These are phyloP conservation scores for Blastocystis sp. DNA, from an alignment of 352 stramenopile genomes.

Conservation along the genomic window DNA sequence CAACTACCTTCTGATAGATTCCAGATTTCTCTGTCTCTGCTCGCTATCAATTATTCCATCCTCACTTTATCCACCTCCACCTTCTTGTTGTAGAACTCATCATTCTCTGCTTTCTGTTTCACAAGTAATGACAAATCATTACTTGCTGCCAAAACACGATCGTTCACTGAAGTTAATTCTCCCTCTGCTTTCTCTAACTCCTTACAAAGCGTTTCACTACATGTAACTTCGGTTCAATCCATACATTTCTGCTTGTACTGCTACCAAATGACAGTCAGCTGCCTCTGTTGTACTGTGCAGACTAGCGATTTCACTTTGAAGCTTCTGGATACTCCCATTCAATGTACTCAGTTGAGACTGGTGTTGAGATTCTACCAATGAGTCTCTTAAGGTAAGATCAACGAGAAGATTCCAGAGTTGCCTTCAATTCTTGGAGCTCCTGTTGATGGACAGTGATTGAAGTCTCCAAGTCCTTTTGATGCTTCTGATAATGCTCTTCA, in stretches of 20 bases:
- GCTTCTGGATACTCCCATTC: too few relatives aligned
- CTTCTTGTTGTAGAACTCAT: neutral
- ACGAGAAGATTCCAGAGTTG: too few relatives aligned
- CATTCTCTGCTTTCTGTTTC: constrained; percentile 7
- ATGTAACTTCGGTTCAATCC: neutral
- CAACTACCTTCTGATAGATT: neutral
- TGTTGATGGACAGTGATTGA: too few relatives aligned
- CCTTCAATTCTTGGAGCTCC: too few relatives aligned
- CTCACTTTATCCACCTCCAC: neutral
- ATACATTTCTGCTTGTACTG: neutral
- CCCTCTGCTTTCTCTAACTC: neutral
- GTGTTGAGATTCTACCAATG: too few relatives aligned
- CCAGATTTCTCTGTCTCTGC: neutral
- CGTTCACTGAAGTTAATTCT: neutral
- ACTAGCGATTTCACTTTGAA: too few relatives aligned
- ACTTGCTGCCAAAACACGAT: neutral
- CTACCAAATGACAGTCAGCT: neutral
- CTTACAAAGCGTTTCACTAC: neutral
- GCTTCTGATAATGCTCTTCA: too few relatives aligned
- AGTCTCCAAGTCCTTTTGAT: too few relatives aligned
- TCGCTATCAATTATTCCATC: neutral
- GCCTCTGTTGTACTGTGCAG: neutral
- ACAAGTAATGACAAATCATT: neutral
- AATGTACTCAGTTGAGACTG: too few relatives aligned
- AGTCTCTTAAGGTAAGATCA: too few relatives aligned